Evolutionary conservation across 306 rosid species (phyloP).

Genomic region (Gynostemma pentaphyllum): DNA sequence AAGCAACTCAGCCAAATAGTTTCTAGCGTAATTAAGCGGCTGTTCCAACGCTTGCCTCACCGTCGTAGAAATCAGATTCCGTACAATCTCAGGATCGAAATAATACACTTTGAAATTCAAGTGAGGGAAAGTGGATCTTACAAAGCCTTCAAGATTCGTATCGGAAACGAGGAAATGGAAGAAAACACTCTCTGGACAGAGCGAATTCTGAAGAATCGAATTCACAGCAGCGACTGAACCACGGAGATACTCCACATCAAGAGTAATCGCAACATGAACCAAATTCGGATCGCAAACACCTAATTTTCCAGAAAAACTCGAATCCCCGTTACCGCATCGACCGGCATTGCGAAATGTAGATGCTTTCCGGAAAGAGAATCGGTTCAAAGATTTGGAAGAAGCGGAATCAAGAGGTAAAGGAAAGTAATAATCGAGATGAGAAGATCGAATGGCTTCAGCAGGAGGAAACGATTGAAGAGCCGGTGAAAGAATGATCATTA

Average conservation of each 20-base stretch:
- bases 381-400: conserved; percentile 10
- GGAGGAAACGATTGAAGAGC: conserved; percentile 54
- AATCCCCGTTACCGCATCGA: conserved; percentile 19
- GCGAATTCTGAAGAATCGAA: conserved; percentile 61
- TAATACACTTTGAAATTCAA: conserved; percentile 45
- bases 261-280: conserved; percentile 73
- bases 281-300: conserved; percentile 38
- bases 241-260: conserved; percentile 62
- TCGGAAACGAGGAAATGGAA: conserved; percentile 80
- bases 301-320: background rate
- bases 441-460: conserved; percentile 52
- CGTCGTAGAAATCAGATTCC: conserved; percentile 61
- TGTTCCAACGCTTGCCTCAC: conserved; percentile 69
- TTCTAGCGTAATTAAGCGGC: conserved; percentile 85
- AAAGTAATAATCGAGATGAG: conserved; percentile 22
- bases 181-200: conserved; percentile 70
- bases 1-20: conserved; percentile 66
- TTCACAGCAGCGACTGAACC: conserved; percentile 79
- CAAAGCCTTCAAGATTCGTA: conserved; percentile 27
- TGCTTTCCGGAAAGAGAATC: conserved; percentile 34
- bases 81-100: conserved; percentile 39
- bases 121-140: conserved; percentile 45
- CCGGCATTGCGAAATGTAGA: conserved; percentile 40
- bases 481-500: conserved; percentile 37
- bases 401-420: conserved; percentile 14